Conservation (phyloP, 2,329 filamentous ascomycete genomes). For the Fusarium nurragi region DNA sequence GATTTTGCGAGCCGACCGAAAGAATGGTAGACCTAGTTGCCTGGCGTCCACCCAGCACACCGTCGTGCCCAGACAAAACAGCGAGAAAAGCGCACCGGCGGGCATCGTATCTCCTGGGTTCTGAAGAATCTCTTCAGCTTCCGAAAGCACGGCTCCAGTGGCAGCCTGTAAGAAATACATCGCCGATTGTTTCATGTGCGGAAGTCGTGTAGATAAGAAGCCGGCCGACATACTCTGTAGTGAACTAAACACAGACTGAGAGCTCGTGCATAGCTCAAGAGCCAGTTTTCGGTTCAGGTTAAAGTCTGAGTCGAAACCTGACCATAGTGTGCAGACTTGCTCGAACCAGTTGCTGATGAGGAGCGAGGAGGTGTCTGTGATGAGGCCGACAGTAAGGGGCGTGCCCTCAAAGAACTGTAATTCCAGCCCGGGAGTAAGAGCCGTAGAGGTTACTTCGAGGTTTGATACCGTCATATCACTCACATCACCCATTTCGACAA, state of each 20-base stretch:
- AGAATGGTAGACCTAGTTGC: conserved; percentile 48
- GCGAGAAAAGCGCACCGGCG: conserved; percentile 49
- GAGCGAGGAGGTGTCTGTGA: conserved; percentile 46
- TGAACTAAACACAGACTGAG: conserved; percentile 51
- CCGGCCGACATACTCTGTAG: conserved; percentile 55
- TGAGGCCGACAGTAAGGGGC: conserved; percentile 33
- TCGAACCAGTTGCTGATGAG: conserved; percentile 54
- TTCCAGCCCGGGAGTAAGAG: conserved; percentile 13
- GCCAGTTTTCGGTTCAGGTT: conserved; percentile 54
- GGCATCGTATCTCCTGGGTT: conserved; percentile 43
- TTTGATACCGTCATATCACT: conserved; percentile 2
- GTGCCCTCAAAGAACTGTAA: conserved; percentile 24
- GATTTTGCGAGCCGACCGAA: conserved; percentile 44
- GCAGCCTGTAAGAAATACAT: conserved; percentile 49
- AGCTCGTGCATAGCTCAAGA: conserved; percentile 50
- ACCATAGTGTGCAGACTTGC: conserved; percentile 54
- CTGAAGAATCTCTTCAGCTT: conserved; percentile 45
- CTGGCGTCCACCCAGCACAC: conserved; percentile 53
- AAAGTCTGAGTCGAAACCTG: conserved; percentile 51
- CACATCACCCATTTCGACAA: neutral
- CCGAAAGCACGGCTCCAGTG: conserved; percentile 48
- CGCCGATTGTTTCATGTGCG: conserved; percentile 50
- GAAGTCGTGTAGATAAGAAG: conserved; percentile 49
- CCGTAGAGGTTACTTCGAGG: conserved; percentile 7
- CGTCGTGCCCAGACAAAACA: conserved; percentile 54